phyloP scores from a whole-genome alignment of 495 filamentous ascomycete species.

The Aspergillus bertholletiae region DNA sequence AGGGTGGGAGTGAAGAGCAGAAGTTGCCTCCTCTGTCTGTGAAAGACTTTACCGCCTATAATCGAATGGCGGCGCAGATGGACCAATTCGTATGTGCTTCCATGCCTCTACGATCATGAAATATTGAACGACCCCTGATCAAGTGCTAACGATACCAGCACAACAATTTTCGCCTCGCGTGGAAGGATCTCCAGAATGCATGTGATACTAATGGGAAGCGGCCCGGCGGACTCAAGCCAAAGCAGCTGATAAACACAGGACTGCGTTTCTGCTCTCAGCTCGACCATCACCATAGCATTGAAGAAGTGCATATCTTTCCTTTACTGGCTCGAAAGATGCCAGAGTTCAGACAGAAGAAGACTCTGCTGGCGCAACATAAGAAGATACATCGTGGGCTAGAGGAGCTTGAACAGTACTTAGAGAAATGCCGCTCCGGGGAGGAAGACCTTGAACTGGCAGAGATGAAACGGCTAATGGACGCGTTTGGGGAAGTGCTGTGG shows the following conservation, averaged over 20 bases:
- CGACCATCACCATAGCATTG: conserved; percentile 75
- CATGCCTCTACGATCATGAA: not conserved
- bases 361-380: conserved; percentile 74
- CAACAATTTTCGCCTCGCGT: conserved; percentile 70
- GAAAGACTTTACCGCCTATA: conserved; percentile 61
- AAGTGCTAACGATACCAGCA: conserved; percentile 45
- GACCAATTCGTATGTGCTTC: conserved; percentile 58
- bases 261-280: conserved; percentile 66
- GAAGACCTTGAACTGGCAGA: conserved; percentile 63
- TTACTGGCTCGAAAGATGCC: conserved; percentile 76
- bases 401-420: conserved; percentile 63
- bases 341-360: conserved; percentile 62
- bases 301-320: conserved; percentile 82
- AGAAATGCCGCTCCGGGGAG: conserved; percentile 60
- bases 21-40: conserved; percentile 43
- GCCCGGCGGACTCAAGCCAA: conserved; percentile 51
- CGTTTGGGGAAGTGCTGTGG: conserved; percentile 66
- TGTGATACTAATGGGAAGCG: conserved; percentile 53
- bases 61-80: conserved; percentile 75
- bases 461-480: conserved; percentile 67
- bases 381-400: conserved; percentile 82
- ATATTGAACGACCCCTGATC: too few species aligned
- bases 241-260: conserved; percentile 60
- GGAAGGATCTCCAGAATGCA: conserved; percentile 65
- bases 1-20: not conserved